phyloP scores from a whole-genome alignment of 2,329 filamentous ascomycete species.

The Botryotinia narcissicola region DNA sequence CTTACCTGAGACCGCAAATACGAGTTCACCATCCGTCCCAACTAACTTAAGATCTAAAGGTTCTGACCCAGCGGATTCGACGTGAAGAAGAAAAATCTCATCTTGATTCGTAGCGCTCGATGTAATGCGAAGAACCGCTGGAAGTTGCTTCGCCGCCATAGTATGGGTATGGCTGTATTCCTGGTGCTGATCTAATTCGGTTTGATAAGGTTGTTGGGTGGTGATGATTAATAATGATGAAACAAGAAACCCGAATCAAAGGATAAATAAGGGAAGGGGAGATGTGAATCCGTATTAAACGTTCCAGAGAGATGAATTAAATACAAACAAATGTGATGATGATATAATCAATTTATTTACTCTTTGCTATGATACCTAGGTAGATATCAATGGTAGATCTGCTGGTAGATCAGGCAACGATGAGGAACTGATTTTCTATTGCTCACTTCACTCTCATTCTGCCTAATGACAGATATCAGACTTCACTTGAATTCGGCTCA shows the following conservation, averaged over 20 bases:
- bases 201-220: neutral
- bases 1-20: constrained; percentile 35
- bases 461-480: neutral
- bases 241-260: constrained; percentile 9
- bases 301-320: neutral
- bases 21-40: constrained; percentile 54
- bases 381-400: neutral
- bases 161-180: neutral
- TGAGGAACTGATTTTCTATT: neutral
- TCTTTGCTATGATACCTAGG: neutral
- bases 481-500: neutral
- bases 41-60: constrained; percentile 64
- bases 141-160: constrained; percentile 26
- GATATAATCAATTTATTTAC: neutral
- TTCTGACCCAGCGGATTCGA: constrained; percentile 48
- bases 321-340: neutral
- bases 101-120: constrained; percentile 39
- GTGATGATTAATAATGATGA: neutral
- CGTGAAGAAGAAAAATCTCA: constrained; percentile 60
- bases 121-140: constrained; percentile 54
- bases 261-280: neutral
- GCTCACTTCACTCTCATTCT: neutral
- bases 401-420: neutral
- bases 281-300: neutral
- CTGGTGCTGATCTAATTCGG: neutral